These are phyloP conservation scores for Chlorella vulgaris DNA, from an alignment of 139 green algal species.

Conservation along the genomic window DNA sequence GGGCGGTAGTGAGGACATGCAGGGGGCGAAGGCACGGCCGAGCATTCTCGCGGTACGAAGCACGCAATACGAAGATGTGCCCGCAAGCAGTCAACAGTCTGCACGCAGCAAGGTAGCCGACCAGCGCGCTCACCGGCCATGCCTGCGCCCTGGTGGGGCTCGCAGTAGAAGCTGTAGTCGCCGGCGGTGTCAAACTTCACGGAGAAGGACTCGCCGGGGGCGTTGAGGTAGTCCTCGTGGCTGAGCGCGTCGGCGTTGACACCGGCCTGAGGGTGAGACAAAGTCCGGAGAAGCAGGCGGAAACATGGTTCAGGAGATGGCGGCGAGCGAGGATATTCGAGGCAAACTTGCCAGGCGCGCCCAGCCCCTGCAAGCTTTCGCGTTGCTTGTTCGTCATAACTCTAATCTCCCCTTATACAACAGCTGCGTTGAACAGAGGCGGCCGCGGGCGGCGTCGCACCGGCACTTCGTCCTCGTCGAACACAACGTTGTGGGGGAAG, in stretches of 20 bases:
- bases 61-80: too few species aligned
- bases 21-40: neutral
- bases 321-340: too few species aligned
- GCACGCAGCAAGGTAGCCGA: too few species aligned
- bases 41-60: neutral
- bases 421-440: too few species aligned
- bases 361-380: too few species aligned
- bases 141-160: slow-evolving; percentile 94
- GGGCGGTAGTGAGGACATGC: too few species aligned
- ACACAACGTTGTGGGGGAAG: slow-evolving; percentile 85
- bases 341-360: too few species aligned
- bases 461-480: slow-evolving; percentile 93
- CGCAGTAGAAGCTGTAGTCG: slow-evolving; percentile 94
- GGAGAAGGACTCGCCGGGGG: slow-evolving; percentile 80
- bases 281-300: too few species aligned
- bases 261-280: slow-evolving; percentile 54
- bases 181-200: slow-evolving; percentile 78
- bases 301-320: too few species aligned
- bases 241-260: slow-evolving; percentile 87
- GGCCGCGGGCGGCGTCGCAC: too few species aligned
- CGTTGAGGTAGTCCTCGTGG: slow-evolving; percentile 91
- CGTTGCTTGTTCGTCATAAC: too few species aligned
- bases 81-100: neutral
- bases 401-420: too few species aligned
- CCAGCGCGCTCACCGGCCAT: slow-evolving; percentile 64